Evolutionary conservation across 2,329 filamentous ascomycete species (phyloP), one percentile per base, ranked within the genome.

Genomic region (Fusarium sororula): DNA sequence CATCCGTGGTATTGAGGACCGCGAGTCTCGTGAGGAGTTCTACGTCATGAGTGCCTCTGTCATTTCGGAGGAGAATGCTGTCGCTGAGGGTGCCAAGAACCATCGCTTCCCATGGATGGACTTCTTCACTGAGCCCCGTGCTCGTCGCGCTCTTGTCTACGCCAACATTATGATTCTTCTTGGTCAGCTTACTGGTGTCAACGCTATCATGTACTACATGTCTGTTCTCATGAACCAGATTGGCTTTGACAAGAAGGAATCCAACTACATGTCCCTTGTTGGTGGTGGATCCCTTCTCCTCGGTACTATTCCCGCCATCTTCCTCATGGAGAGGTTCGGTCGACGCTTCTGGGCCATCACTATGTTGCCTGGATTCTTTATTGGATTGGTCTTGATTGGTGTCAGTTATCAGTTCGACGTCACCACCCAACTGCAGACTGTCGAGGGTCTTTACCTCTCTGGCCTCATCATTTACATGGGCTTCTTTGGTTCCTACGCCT

Each of bases 191-290:
- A 94, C 91, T 0, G 92, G 92, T 61, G 90, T 93, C 55, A 92
- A 92, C 68, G 90, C 90, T 1, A 89, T 92, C 41, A 73, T 92
- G 87, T 94, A 94, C 82, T 93, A 93, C 83, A 92, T 94, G 91
- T 87, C 85, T 0, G 86, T 89, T 0, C 83, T 94, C 12, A 93
- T 94, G 90, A 83, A 82, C 56, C 87, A 91, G 76, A 90, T 94
- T 48, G 91, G 91, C 18, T 94, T 94, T 81, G 81, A 90, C 75
- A 81, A 87, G 13, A 86, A 88, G 66, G 81, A 91, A 56, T 83
- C 90, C 22, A 92, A 91, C 67, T 94, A 93, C 85, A 94, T 94
- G 92, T 93, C 91, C 0, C 86, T 93, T 1, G 91, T 94, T 20
- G 92, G 92, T 7, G 91, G 92, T 32, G 91, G 90, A 8, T 84